phyloP scores from a whole-genome alignment of 169 alveolate genomes.

The Amoebophrya sp. region DNA sequence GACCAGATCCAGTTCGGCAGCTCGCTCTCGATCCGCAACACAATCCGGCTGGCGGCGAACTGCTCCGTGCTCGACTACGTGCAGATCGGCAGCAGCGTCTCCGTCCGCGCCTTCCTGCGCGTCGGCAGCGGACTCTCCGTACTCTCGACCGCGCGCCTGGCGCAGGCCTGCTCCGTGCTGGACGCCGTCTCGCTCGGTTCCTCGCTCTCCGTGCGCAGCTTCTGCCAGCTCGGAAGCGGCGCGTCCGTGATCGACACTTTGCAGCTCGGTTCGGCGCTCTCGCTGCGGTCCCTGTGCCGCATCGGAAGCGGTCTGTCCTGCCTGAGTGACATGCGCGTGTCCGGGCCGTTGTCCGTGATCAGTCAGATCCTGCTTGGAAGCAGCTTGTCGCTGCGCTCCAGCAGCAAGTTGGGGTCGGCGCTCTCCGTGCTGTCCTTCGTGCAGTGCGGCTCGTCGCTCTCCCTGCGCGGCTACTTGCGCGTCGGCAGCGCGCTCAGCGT shows the following conservation, averaged over 20 bases:
- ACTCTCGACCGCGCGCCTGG: not conserved
- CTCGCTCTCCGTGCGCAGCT: slow-evolving; percentile 5
- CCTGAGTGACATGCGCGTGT: too few relatives aligned
- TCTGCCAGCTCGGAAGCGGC: not conserved
- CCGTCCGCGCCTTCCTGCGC: not conserved
- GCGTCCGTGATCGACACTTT: not conserved
- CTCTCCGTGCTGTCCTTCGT: not conserved
- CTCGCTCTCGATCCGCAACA: not conserved
- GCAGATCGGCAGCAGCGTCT: not conserved
- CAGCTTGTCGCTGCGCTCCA: not conserved
- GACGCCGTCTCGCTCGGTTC: not conserved
- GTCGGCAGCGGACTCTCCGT: not conserved
- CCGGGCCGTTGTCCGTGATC: not conserved
- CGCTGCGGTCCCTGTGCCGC: not conserved
- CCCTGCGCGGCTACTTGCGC: slow-evolving; percentile 2
- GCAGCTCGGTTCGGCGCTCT: not conserved
- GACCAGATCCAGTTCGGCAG: not conserved
- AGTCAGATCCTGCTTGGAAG: not conserved
- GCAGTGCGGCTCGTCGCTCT: not conserved
- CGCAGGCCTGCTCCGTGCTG: not conserved
- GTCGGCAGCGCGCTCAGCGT: slow-evolving; percentile 3
- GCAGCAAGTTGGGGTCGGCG: not conserved
- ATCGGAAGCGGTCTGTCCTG: not conserved
- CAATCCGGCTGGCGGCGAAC: not conserved
- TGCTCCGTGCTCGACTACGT: not conserved